phyloP scores from a whole-genome alignment of 2,329 filamentous ascomycete genomes.

The Diaporthe velutina region DNA sequence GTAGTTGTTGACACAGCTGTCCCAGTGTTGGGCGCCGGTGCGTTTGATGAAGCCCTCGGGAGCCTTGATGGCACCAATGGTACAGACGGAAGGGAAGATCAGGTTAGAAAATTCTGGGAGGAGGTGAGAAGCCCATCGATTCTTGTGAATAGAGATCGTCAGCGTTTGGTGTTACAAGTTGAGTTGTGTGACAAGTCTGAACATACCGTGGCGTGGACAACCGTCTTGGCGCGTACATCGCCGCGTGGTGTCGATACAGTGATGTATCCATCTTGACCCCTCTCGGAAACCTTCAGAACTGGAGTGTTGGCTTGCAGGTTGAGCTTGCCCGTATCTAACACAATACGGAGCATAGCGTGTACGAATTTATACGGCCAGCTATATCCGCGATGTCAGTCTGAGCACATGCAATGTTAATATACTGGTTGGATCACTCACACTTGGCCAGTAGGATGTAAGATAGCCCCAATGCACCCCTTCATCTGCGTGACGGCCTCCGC shows the following conservation, averaged over 20 bases:
- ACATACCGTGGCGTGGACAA: constrained; percentile 40
- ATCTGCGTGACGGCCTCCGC: constrained; percentile 49
- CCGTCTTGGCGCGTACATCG: constrained; percentile 33
- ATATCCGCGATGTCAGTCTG: neutral
- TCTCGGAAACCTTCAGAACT: constrained; percentile 43
- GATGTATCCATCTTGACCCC: constrained; percentile 44
- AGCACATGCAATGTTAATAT: fast-evolving
- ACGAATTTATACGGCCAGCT: constrained; percentile 42
- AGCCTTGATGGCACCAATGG: constrained; percentile 48
- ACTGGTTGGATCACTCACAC: constrained; percentile 26
- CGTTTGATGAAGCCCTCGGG: constrained; percentile 47
- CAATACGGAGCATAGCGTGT: constrained; percentile 38
- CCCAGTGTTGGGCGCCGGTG: constrained; percentile 50
- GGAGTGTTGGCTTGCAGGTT: constrained; percentile 48
- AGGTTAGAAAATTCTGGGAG: constrained; percentile 40
- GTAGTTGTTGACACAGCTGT: constrained; percentile 48
- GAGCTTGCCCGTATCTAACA: constrained; percentile 37
- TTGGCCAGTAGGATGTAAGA: constrained; percentile 46
- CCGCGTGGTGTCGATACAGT: constrained; percentile 41
- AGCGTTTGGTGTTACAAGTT: neutral
- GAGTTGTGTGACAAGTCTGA: no score
- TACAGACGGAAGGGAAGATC: constrained; percentile 36
- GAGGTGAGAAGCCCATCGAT: constrained; percentile 40
- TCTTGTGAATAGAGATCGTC: constrained; percentile 7
- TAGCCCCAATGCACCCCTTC: constrained; percentile 46